Evolutionary conservation across 768 basidiomycete species (phyloP), one percentile per base, ranked within the genome.

Genomic region (Chiua virens): DNA sequence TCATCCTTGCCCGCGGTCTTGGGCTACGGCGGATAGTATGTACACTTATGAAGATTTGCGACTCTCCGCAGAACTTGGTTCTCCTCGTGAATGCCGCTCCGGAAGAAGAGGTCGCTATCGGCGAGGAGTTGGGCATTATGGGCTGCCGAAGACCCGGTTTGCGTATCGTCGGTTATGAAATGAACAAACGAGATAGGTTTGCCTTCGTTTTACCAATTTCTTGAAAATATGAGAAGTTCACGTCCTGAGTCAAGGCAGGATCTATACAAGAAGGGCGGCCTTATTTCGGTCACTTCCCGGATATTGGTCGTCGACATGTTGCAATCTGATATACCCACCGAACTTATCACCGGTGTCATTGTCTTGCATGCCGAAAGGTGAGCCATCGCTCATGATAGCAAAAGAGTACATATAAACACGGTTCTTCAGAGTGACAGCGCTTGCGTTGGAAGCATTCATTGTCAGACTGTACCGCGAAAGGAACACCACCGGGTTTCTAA

Each of bases 221-320:
- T 14, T 1, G 30, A 25, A 30, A 45, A 36, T 43, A 28, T n/a
- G 23, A 15, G 18, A 18, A 34, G 43, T 45, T 65, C 18, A 67
- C 40, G 14, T 45, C 13, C 34, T n/a, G n/a, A n/a, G n/a, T 44
- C 49, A 49, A 92, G 94, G 61, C 87, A 92, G 71, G 81, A 81
- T 36, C 68, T 98, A 47, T 98, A 98, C 73, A 86, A 87, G 53
- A 79, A 80, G 52, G 96, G 96, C 5, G 95, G 95, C 5, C 74
- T 98, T 1, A 79, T 98, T 43, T 91, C 91, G 8, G 87, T 98
- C 27, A 98, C 97, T 0, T 94, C 92, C 22, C 85, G 92, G 18
- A 98, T 99, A 58, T 75, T 98, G 13, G 89, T 96, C 21, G 94
- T 96, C 47, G 97, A 99, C 66, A 89, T 98, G 84, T 73, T 99